These are phyloP conservation scores for Gastrolobium bilobum DNA, from an alignment of 306 rosid genomes.

Conservation along the genomic window DNA sequence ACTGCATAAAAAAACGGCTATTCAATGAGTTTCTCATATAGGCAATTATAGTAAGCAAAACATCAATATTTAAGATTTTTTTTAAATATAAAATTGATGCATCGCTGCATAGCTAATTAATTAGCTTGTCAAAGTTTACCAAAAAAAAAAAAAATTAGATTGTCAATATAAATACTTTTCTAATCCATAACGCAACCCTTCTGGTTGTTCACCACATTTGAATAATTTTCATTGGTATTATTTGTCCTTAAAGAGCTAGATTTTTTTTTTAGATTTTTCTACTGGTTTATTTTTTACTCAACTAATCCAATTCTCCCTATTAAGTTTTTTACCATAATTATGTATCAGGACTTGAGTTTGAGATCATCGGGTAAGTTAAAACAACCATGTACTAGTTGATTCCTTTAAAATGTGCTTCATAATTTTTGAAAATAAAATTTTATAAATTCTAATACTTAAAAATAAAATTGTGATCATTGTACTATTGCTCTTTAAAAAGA, in stretches of 20 bases:
- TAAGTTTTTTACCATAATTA: no score
- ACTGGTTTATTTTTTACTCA: no score
- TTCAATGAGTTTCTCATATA: conserved; percentile 3
- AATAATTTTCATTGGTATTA: not conserved
- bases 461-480: not conserved
- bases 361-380: no score
- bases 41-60: conserved; percentile 10
- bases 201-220: not conserved
- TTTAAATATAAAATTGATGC: conserved; percentile 20
- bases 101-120: conserved; percentile 1
- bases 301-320: no score
- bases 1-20: conserved; percentile 3
- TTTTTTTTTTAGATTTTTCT: no score
- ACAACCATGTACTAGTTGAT: not conserved
- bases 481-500: not conserved
- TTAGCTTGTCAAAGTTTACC: conserved; percentile 19
- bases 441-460: not conserved
- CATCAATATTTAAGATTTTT: not conserved
- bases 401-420: not conserved
- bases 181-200: conserved; percentile 19
- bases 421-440: not conserved
- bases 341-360: no score
- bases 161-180: conserved; percentile 47
- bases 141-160: not conserved
- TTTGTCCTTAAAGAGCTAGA: conserved; percentile 2